phyloP scores from a whole-genome alignment of 768 basidiomycete genomes.

The Agaricus sinodeliciosus region DNA sequence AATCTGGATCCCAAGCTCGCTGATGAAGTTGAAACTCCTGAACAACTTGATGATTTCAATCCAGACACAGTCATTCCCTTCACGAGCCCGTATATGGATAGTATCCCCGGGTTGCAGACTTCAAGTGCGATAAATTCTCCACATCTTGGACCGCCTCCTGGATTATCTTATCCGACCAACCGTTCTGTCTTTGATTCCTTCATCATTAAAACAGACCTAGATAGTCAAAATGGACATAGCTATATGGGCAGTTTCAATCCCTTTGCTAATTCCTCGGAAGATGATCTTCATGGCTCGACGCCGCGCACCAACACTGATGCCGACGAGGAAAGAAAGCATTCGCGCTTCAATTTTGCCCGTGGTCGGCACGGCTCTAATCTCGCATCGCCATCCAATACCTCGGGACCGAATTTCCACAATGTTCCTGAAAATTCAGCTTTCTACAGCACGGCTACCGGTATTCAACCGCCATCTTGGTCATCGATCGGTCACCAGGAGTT shows the following conservation, averaged over 20 bases:
- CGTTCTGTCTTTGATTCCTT: constrained; percentile 53
- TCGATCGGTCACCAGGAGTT: constrained; percentile 33
- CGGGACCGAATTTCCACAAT: constrained; percentile 35
- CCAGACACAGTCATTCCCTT: constrained; percentile 50
- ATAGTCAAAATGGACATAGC: constrained; percentile 33
- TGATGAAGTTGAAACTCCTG: constrained; percentile 32
- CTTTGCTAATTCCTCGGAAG: constrained; percentile 58
- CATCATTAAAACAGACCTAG: background rate
- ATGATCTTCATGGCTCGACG: constrained; percentile 22
- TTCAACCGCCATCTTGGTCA: constrained; percentile 29
- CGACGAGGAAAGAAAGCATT: constrained; percentile 68
- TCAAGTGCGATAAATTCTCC: constrained; percentile 16
- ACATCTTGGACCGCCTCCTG: constrained; percentile 42
- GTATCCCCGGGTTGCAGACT: constrained; percentile 58
- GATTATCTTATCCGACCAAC: constrained; percentile 40
- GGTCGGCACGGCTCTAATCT: constrained; percentile 59
- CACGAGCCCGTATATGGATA: constrained; percentile 58
- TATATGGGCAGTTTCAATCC: constrained; percentile 80
- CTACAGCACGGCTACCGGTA: constrained; percentile 3
- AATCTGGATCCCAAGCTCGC: constrained; percentile 78
- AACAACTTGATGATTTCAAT: constrained; percentile 46
- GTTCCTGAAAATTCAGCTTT: constrained; percentile 44
- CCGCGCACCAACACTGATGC: constrained; percentile 27
- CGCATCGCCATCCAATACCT: constrained; percentile 49
- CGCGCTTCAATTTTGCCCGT: constrained; percentile 77